Base-by-base conservation (phyloP, 2,329 filamentous ascomycete genomes). In the Calonectria honghensis region DNA sequence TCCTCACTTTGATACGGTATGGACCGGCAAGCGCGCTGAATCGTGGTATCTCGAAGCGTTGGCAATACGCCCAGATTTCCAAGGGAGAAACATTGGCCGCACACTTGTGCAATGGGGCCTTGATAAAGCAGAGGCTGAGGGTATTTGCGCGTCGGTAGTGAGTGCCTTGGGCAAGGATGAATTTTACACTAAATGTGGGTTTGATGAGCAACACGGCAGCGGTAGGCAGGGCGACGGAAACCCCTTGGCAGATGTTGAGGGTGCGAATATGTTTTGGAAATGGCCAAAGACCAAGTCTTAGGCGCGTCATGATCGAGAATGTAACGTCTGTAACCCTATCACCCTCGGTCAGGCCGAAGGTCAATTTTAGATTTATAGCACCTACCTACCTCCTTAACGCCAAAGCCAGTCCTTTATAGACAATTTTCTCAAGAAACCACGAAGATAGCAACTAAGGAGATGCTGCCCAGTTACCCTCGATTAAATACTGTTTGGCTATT, bases 81-180 rank as follows among this genome's bases (percentile, higher is more conserved):
- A 88, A 59, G 81, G 84, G 6, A 77, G 77, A 50, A 84, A 83
- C 2, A 70, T 85, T 14, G 87, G 86, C 1, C 81, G 80, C 6
- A 76, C 76, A 31, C 81, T 89, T 10, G 86, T 87, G 14, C 70
- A 79, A 31, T 88, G 86, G 86, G 87, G 87, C 0, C 75, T 88
- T 0, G 78, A 85, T 0, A 77, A 81, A 45, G 85, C 86, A 0
- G 75, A 82, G 57, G 69, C 79, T 16, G 86, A 87, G 14, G 80
- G 79, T 0, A 75, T 88, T n/a, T 81, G 81, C 72, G 83, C 86
- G 31, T 86, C 83, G 27, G 85, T 88, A 0, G 80, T 86, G 20
- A 82, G 83, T 52, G 84, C 85, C 6, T 77, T 83, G 6, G 84
- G 82, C 2, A 87, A 83, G 27, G 85, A 87, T 27, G 78, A 66